Evolutionary conservation across 2,329 filamentous ascomycete genomes (phyloP).

Genomic region (Lasiodiplodia theobromae): DNA sequence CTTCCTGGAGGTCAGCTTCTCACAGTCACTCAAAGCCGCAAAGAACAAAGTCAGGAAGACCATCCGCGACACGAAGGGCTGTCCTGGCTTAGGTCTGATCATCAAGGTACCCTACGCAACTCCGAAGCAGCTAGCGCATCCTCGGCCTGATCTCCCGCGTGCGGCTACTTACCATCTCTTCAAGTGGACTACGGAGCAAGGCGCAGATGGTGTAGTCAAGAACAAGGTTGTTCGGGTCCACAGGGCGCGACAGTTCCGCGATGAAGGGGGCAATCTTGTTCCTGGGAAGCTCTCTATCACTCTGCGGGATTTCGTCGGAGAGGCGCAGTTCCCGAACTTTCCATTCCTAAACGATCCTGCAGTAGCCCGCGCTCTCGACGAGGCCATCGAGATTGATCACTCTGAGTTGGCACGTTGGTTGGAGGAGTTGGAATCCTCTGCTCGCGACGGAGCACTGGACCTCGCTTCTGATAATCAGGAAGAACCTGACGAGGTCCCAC

Average conservation of each 20-base stretch:
- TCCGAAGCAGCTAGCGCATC: background rate
- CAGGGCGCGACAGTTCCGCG: background rate
- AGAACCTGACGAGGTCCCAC: no score
- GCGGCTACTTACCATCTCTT: background rate
- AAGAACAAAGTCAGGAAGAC: background rate
- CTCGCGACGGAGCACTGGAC: no score
- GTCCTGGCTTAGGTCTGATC: background rate
- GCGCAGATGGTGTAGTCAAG: background rate
- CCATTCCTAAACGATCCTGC: no score
- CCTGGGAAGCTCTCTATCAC: background rate
- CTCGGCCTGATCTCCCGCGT: background rate
- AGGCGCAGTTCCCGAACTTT: no score
- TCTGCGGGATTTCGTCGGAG: background rate
- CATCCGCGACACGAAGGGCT: background rate
- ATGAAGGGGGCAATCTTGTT: background rate
- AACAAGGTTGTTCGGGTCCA: background rate
- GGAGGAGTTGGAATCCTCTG: no score
- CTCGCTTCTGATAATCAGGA: no score
- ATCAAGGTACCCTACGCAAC: background rate
- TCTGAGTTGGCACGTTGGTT: no score
- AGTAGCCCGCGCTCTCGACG: no score
- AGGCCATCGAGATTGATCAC: no score
- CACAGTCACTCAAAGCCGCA: no score
- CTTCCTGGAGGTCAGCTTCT: background rate
- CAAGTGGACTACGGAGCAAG: background rate